Percentiles rank a stretch among this genome's conserved stretches.
These are phyloP conservation scores for Botrytis fabae DNA, from an alignment of 2,329 filamentous ascomycete genomes.

Conservation along the genomic window DNA sequence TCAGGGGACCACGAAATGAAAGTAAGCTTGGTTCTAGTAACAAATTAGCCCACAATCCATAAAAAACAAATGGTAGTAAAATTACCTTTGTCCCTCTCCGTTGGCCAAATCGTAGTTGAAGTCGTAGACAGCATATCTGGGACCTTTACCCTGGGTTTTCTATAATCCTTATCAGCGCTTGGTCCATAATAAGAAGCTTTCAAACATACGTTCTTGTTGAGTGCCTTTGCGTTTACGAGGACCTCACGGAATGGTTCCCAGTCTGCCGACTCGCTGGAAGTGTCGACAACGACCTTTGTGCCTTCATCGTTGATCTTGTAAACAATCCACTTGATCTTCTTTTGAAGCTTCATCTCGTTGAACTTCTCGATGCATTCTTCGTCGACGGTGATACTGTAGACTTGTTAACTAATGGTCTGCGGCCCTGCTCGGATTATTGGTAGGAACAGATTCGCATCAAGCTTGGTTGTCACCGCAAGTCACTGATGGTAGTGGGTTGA, in stretches of 20 bases:
- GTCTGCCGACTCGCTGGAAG: slow-evolving; percentile 64
- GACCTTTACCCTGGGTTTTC: slow-evolving; percentile 64
- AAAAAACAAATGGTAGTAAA: slow-evolving; percentile 30
- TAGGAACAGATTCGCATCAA: slow-evolving; percentile 16
- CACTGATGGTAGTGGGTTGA: slow-evolving; percentile 28
- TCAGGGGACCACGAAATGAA: slow-evolving; percentile 81
- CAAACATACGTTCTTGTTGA: slow-evolving; percentile 63
- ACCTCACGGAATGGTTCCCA: slow-evolving; percentile 75
- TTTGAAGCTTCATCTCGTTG: slow-evolving; percentile 81
- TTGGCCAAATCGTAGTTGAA: slow-evolving; percentile 72
- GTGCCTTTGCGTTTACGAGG: slow-evolving; percentile 71
- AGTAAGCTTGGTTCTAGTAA: slow-evolving; percentile 69
- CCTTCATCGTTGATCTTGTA: slow-evolving; percentile 83
- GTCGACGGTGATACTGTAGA: slow-evolving; percentile 65
- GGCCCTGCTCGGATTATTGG: background rate
- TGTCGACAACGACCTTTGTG: slow-evolving; percentile 80
- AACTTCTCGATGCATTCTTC: slow-evolving; percentile 70
- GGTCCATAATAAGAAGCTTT: background rate
- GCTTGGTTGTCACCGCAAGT: slow-evolving; percentile 16
- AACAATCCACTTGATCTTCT: slow-evolving; percentile 83
- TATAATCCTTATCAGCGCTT: slow-evolving; percentile 38
- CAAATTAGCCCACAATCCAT: slow-evolving; percentile 28
- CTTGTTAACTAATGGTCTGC: slow-evolving; percentile 25
- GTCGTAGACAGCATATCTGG: slow-evolving; percentile 83
- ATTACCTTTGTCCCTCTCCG: slow-evolving; percentile 71